These are phyloP conservation scores for Lathyrus tuberosus DNA, from an alignment of 306 rosid genomes.

Conservation along the genomic window DNA sequence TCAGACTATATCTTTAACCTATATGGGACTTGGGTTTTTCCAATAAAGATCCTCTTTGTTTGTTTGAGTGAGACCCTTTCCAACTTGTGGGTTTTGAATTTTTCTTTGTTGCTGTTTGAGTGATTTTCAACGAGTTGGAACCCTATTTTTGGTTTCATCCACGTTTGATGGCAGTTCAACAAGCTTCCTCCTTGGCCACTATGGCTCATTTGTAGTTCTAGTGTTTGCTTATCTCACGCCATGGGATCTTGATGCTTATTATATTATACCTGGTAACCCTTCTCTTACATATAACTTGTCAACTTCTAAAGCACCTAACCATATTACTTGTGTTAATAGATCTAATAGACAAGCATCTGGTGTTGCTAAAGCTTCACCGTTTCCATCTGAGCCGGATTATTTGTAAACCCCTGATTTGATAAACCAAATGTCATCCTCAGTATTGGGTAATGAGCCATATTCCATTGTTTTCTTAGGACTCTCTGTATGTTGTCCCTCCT, in stretches of 20 bases:
- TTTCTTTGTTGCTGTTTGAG: neutral
- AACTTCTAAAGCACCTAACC: neutral
- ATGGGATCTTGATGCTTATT: neutral
- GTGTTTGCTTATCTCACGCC: neutral
- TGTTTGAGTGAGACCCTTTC: no score
- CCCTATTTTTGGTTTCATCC: neutral
- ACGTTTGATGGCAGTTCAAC: neutral
- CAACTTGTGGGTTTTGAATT: neutral
- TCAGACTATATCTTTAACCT: no score
- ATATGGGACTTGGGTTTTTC: no score
- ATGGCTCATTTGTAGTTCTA: neutral
- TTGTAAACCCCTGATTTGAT: neutral
- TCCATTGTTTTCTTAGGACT: neutral
- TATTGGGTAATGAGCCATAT: neutral
- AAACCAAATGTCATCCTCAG: neutral
- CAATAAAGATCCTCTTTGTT: neutral
- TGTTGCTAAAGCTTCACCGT: neutral
- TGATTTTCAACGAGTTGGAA: neutral
- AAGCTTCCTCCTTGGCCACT: neutral
- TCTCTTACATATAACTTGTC: constrained; percentile 11
- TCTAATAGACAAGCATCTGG: neutral
- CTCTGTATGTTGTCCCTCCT: neutral
- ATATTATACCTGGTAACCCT: neutral
- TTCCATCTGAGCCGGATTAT: neutral
- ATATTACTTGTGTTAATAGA: neutral